Base-by-base conservation (phyloP, 768 basidiomycete genomes). In the Psilocybe cyanescens region DNA sequence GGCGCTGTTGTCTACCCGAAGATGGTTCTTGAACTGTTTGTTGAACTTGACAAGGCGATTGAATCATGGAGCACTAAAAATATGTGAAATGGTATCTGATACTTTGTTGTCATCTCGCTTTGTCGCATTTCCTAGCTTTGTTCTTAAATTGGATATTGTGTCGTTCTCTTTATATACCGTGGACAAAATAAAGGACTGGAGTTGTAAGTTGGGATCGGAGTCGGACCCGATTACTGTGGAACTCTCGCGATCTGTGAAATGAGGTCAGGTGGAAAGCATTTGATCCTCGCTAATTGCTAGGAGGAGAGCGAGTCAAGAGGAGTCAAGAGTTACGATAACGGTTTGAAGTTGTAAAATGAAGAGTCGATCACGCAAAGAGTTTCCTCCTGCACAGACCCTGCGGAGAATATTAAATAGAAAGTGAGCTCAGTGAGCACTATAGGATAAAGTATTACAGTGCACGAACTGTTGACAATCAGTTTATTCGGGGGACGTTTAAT, bases 31-130 rank as follows among this genome's bases (percentile, higher is more conserved):
- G 67, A 74, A 39, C 63, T 81, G 12, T 65, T 81, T 28, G 60
- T 55, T 8, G 75, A 78, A 39, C 66, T 79, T 3, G 76, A 81
- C 48, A 57, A 64, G 46, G 75, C 70, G 8, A 73, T 77, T 58
- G 62, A 54, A 51, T 71, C 73, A 59, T 79, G 78, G 78, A 65
- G 50, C 37, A 45, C 41, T 49, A 6, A 30, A 35, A 28, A 47
- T 54, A 52, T 59, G 39, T 35, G 39, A 48, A 33, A 28, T 33
- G 33, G n/a, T 49, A 54, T 53, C 19, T 45, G 46, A 11, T 60
- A 33, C 29, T 53, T 17, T 37, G 17, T 62, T 53, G 12, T 53
- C 44, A 45, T 48, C 50, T 62, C 47, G 61, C 52, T 62, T 57
- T 58, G 56, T 57, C 19, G 24, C 30, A 46, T 53, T 11, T 28